Evolutionary conservation across 2,329 filamentous ascomycete genomes (phyloP).

Genomic region (Colletotrichum chlorophyti): DNA sequence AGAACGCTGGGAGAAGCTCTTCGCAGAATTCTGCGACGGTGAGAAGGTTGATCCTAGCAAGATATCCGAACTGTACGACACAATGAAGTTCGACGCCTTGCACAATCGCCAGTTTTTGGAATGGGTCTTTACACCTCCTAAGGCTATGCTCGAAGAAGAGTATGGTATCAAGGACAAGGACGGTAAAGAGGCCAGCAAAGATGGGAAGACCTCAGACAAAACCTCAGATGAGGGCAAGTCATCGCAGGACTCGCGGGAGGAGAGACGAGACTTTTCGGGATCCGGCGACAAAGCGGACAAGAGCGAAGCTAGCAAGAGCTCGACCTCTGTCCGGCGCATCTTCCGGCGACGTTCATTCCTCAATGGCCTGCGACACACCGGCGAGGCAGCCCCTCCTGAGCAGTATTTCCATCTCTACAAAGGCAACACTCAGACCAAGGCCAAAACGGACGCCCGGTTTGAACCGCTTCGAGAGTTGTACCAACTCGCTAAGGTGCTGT

Average conservation of each 20-base stretch:
- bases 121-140: conserved; percentile 93
- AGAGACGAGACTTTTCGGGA: conserved; percentile 40
- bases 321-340: conserved; percentile 51
- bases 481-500: conserved; percentile 90
- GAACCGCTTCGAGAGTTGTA: conserved; percentile 93
- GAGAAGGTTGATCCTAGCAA: conserved; percentile 99
- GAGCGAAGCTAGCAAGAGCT: conserved; percentile 39
- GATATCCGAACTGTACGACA: conserved; percentile 97
- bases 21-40: conserved; percentile 93
- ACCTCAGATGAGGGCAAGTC: conserved; percentile 47
- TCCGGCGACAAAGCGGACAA: conserved; percentile 49
- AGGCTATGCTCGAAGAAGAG: conserved; percentile 78
- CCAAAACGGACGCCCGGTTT: conserved; percentile 83
- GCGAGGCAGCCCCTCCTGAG: conserved; percentile 65
- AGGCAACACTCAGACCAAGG: conserved; percentile 75
- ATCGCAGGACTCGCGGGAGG: conserved; percentile 44
- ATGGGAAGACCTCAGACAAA: conserved; percentile 44
- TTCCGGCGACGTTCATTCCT: conserved; percentile 69
- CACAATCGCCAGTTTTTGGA: conserved; percentile 97
- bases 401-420: conserved; percentile 92
- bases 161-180: conserved; percentile 49
- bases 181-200: conserved; percentile 34
- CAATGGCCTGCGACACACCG: conserved; percentile 55
- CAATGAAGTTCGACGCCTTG: conserved; percentile 98
- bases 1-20: conserved; percentile 98